Base-by-base conservation (phyloP, 2,329 filamentous ascomycete genomes). In the Xylaria sp. region DNA sequence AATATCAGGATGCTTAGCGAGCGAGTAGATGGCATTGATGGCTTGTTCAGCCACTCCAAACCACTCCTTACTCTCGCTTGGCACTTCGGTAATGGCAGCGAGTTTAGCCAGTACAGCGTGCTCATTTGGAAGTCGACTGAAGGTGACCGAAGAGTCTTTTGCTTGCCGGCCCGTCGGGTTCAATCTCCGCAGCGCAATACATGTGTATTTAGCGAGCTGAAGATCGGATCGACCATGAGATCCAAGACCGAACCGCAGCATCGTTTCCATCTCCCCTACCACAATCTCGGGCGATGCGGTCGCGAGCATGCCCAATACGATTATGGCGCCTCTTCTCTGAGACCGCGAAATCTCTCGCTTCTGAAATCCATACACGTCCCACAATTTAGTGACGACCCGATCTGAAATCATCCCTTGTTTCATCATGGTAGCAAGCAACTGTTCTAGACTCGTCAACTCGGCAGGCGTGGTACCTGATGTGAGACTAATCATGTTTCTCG, bases 401-500 rank as follows among this genome's bases (percentile, higher is more conserved):
- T 97, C 93, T 1, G 93, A 91, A 70, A 99, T 90, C 79, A 94
- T 88, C 15, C 93, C 93, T 44, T 91, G 90, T 81, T 94, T 97
- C 93, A 97, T 97, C 96, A 99, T 99, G 0, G 94, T 98, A 70
- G 93, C 93, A 6, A 99, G 85, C 3, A 99, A 85, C 80, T 99
- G 96, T 80, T 99, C 96, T 9, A 99, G 85, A 56, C 94, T 98
- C 0, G 96, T 99, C 63, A 99, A 84, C 79, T 99, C 96, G 0
- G 97, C 96, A 0, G 95, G 93, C 0, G 95, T 97, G 1, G 95
- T 94, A 33, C 94, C 95, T 79, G 97, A 98, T 0, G 96, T 99
- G 76, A 99, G 83, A 85, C 94, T 97, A 80, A 98, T 98, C 95
- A 99, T 99, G 81, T 98, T 99, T 70, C 94, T 90, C 31, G 95